A percentile compares a stretch with the other conserved stretches of the same genome.
phyloP scores from a whole-genome alignment of 306 rosid species.

The Bauhinia variegata region DNA sequence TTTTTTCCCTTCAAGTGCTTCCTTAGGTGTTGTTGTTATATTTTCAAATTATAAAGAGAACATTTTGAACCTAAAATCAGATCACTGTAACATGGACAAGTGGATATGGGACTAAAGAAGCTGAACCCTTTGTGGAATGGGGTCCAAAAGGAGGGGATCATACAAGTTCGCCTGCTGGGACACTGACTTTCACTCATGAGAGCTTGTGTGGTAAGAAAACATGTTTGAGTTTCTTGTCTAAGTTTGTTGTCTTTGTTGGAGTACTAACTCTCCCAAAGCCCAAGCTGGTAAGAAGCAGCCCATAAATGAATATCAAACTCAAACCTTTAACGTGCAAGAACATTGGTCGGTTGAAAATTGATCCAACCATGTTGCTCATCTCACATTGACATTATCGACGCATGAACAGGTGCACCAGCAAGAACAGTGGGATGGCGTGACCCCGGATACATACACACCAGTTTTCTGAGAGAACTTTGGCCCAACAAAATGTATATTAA shows the following conservation, averaged over 20 bases:
- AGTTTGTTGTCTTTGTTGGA: neutral
- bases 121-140: conserved; percentile 83
- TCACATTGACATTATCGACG: conserved; percentile 1
- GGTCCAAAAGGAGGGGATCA: conserved; percentile 63
- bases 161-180: conserved; percentile 66
- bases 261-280: neutral
- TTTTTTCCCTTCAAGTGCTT: conserved; percentile 20
- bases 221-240: neutral
- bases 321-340: neutral
- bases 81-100: conserved; percentile 97
- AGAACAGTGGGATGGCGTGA: conserved; percentile 93
- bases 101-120: conserved; percentile 72
- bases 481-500: conserved; percentile 67
- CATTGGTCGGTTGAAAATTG: neutral
- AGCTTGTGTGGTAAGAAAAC: conserved; percentile 78
- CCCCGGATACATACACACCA: conserved; percentile 87
- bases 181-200: conserved; percentile 64
- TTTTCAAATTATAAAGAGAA: conserved; percentile 15
- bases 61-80: conserved; percentile 42
- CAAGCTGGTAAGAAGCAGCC: no score
- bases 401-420: conserved; percentile 79
- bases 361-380: neutral
- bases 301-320: neutral
- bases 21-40: neutral
- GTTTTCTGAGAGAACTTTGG: conserved; percentile 80